Percentiles rank a stretch among this genome's conserved stretches.
These are phyloP conservation scores for Kurtzmaniella cleridarum DNA, from an alignment of 805 yeast species.

Conservation along the genomic window DNA sequence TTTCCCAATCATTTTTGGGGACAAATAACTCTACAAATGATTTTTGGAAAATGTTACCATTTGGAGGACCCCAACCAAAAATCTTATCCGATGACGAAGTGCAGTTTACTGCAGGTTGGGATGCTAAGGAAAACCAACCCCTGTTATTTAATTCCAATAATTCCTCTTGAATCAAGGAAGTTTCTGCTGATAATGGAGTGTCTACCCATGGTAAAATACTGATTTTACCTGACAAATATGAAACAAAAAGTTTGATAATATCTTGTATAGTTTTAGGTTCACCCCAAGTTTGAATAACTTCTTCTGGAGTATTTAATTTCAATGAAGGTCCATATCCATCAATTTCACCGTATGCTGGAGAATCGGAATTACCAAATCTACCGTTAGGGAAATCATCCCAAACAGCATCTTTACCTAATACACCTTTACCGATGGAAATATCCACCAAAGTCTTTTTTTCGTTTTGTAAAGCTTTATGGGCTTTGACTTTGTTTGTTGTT, in stretches of 20 bases:
- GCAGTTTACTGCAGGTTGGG: constrained; percentile 92
- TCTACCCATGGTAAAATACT: constrained; percentile 91
- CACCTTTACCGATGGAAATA: constrained; percentile 79
- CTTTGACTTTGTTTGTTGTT: constrained; percentile 11
- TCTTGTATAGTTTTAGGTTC: constrained; percentile 57
- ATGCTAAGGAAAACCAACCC: constrained; percentile 82
- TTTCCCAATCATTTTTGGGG: constrained; percentile 66
- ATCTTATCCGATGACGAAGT: constrained; percentile 74
- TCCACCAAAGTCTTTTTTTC: constrained; percentile 59
- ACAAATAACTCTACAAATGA: constrained; percentile 82
- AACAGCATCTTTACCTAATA: constrained; percentile 80
- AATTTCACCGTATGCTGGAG: constrained; percentile 97
- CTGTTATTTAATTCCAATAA: constrained; percentile 69
- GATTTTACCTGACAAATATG: constrained; percentile 69
- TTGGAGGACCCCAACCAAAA: constrained; percentile 95
- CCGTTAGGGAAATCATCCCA: constrained; percentile 99
- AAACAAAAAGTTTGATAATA: constrained; percentile 59
- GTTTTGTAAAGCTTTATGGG: constrained; percentile 15
- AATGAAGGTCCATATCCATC: constrained; percentile 95
- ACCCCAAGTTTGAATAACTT: constrained; percentile 78
- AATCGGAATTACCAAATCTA: constrained; percentile 89
- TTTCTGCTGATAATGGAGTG: constrained; percentile 78
- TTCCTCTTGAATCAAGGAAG: constrained; percentile 89
- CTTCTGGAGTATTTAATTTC: constrained; percentile 58
- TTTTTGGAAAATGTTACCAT: constrained; percentile 88